A percentile compares a stretch with the other conserved stretches of the same genome.
phyloP scores from a whole-genome alignment of 2,329 filamentous ascomycete genomes.

The Monilinia fructicola region DNA sequence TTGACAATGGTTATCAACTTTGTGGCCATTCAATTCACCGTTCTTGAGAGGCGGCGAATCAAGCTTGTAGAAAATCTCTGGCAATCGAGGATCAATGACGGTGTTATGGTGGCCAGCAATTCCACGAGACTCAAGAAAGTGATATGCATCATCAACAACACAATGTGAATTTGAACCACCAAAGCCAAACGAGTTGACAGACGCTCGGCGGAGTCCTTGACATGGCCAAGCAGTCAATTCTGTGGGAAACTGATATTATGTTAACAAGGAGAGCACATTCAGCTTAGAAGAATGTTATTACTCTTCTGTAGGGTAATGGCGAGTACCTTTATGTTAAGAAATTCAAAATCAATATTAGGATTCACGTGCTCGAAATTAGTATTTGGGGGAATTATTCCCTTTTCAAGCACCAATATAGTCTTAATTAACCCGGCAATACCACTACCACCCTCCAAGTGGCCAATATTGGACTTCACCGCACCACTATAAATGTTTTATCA shows the following conservation, averaged over 20 bases:
- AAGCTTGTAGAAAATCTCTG: too few relatives aligned
- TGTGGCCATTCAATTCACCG: too few relatives aligned
- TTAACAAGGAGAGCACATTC: too few relatives aligned
- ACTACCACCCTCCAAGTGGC: constrained; percentile 30
- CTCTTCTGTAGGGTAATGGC: not conserved
- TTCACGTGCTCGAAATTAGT: not conserved
- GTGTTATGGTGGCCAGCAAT: not conserved
- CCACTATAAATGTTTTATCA: too few relatives aligned
- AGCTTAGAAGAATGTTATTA: too few relatives aligned
- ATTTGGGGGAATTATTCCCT: constrained; percentile 41
- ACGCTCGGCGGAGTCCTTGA: constrained; percentile 23
- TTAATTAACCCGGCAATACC: constrained; percentile 28
- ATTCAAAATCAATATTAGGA: constrained; percentile 30
- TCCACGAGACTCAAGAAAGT: not conserved
- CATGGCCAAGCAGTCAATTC: not conserved
- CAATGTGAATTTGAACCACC: constrained; percentile 44
- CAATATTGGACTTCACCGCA: constrained; percentile 32
- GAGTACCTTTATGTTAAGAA: constrained; percentile 26
- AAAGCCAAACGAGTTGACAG: constrained; percentile 43
- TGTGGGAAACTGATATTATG: not conserved
- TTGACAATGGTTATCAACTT: too few relatives aligned
- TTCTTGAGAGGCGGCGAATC: too few relatives aligned
- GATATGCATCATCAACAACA: constrained; percentile 14
- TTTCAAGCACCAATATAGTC: constrained; percentile 26
- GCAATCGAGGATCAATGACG: not conserved